These are phyloP conservation scores for grape (Vitis vinifera) DNA, from an alignment of 164 flowering plant genomes.

Conservation along the genomic window ASM3070453v1 NC_081822.1:36019001-36019500, in stretches of 20 bases:
- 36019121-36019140: constrained; percentile 89
- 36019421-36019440: constrained; percentile 8
- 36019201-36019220: constrained; percentile 72
- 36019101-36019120: constrained; percentile 33
- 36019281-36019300: constrained; percentile 12
- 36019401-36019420: constrained; percentile 14
- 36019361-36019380: constrained; percentile 3
- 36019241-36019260: constrained; percentile 69
- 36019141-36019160: constrained; percentile 73
- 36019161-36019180: constrained; percentile 83
- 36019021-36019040: too few relatives aligned
- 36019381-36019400: not conserved
- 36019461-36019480: constrained; percentile 1
- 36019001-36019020: too few relatives aligned
- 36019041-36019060: too few relatives aligned
- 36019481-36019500: not conserved
- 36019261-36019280: constrained; percentile 28
- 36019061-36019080: too few relatives aligned
- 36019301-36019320: constrained; percentile 10
- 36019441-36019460: constrained; percentile 9
- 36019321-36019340: constrained; percentile 15
- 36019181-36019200: constrained; percentile 85
- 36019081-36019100: too few relatives aligned
- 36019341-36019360: constrained; percentile 1
- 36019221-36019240: constrained; percentile 64